Evolutionary conservation across 345 rosid species (phyloP).

Genomic region (Psidium friedrichsthalianum): DNA sequence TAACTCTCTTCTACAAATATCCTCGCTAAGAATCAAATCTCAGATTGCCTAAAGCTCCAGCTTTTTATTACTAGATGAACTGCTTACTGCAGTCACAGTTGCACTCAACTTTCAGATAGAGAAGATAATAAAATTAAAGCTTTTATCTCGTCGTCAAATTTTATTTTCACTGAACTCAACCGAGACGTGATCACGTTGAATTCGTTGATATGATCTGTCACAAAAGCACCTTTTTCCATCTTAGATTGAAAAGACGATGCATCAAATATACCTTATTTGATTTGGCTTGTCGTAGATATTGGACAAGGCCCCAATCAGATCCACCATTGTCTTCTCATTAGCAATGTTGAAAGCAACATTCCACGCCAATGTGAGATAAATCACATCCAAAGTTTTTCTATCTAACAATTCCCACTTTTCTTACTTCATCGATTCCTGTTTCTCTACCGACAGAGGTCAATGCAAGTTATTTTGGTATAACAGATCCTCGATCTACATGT

Average conservation of each 20-base stretch:
- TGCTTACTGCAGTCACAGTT: background rate
- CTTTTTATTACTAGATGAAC: background rate
- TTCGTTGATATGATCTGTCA: background rate
- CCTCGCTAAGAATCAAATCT: background rate
- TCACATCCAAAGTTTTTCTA: too few relatives aligned
- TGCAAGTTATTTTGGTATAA: too few relatives aligned
- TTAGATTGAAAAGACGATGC: background rate
- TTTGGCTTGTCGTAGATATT: background rate
- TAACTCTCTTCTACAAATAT: too few relatives aligned
- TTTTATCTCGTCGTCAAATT: background rate
- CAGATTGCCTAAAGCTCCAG: background rate
- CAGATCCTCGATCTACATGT: too few relatives aligned
- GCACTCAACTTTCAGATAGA: background rate
- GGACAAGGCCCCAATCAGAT: background rate
- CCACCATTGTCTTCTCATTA: rapidly evolving
- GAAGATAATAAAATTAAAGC: background rate
- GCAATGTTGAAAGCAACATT: background rate
- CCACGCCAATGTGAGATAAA: too few relatives aligned
- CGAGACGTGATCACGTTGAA: background rate
- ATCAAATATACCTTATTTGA: background rate
- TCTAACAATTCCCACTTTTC: background rate
- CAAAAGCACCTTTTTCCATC: rapidly evolving
- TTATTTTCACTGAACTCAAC: background rate
- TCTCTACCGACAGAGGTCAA: too few relatives aligned
- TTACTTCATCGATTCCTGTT: too few relatives aligned